These are phyloP conservation scores for Naganishia friedmannii DNA, from an alignment of 768 basidiomycete genomes.

Conservation along the genomic window DNA sequence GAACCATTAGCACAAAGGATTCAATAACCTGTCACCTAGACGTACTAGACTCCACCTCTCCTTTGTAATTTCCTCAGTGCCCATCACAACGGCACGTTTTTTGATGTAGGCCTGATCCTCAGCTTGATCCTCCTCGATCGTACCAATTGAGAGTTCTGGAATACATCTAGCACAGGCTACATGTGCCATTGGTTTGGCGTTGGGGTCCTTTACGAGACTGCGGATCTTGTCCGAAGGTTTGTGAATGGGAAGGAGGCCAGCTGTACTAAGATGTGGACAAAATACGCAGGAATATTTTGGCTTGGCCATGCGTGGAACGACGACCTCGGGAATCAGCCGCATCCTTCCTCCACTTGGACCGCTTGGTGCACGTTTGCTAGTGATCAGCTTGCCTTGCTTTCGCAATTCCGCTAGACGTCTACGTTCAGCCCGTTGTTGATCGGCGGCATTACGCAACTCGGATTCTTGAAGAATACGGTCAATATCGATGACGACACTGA, in stretches of 20 bases:
- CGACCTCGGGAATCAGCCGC: slow-evolving; percentile 5
- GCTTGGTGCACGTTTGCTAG: slow-evolving; percentile 55
- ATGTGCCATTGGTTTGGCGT: slow-evolving; percentile 64
- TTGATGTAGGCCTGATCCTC: slow-evolving; percentile 19
- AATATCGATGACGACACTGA: slow-evolving; percentile 87
- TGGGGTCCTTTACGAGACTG: slow-evolving; percentile 65
- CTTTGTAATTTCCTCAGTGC: slow-evolving; percentile 81
- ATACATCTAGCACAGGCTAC: slow-evolving; percentile 73
- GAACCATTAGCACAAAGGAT: slow-evolving; percentile 1
- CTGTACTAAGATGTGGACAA: slow-evolving; percentile 39
- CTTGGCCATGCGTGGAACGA: slow-evolving; percentile 6
- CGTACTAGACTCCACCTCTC: slow-evolving; percentile 89
- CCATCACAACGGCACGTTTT: slow-evolving; percentile 60
- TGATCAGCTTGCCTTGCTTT: slow-evolving; percentile 32
- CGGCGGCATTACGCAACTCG: slow-evolving; percentile 40
- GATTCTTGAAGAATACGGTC: slow-evolving; percentile 71
- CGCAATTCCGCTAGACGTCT: slow-evolving; percentile 28
- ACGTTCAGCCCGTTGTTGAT: slow-evolving; percentile 35
- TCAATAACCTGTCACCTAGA: slow-evolving; percentile 26
- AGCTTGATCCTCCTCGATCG: slow-evolving; percentile 54
- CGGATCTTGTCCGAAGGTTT: slow-evolving; percentile 33
- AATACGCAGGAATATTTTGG: slow-evolving; percentile 44
- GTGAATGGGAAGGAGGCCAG: slow-evolving; percentile 38
- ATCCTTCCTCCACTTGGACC: slow-evolving; percentile 27
- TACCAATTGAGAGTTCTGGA: slow-evolving; percentile 90